These are phyloP conservation scores for Colletotrichum cordylinicola DNA, from an alignment of 2,329 filamentous ascomycete genomes.

Conservation along the genomic window DNA sequence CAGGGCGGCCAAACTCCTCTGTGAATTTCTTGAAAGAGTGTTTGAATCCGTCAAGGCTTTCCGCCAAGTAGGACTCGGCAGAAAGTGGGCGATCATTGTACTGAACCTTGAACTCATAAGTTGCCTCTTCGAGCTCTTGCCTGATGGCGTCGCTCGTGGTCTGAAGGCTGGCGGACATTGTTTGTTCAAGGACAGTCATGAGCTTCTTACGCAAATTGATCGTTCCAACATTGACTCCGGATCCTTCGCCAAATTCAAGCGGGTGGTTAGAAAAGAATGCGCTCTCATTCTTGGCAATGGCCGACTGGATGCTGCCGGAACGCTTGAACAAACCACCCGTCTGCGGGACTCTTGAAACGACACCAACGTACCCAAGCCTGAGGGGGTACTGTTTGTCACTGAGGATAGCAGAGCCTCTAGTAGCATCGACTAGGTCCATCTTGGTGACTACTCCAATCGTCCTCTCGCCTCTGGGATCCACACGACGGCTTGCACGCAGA, in stretches of 20 bases:
- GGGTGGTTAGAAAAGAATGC: conserved; percentile 87
- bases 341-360: conserved; percentile 82
- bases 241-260: conserved; percentile 75
- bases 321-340: conserved; percentile 81
- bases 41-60: conserved; percentile 95
- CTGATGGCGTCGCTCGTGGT: conserved; percentile 90
- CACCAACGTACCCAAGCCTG: conserved; percentile 93
- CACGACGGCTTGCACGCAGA: conserved; percentile 84
- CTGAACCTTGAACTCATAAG: conserved; percentile 99
- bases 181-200: conserved; percentile 96
- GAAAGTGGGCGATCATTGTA: conserved; percentile 96
- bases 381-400: conserved; percentile 92
- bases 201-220: conserved; percentile 90
- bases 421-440: conserved; percentile 94
- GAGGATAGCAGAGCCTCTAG: conserved; percentile 78
- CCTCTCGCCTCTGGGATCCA: conserved; percentile 91
- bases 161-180: conserved; percentile 92
- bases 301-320: conserved; percentile 76
- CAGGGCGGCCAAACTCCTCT: conserved; percentile 84
- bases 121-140: conserved; percentile 94
- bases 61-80: conserved; percentile 94
- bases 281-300: conserved; percentile 88
- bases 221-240: conserved; percentile 81
- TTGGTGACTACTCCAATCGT: conserved; percentile 99
- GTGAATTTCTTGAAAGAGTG: conserved; percentile 96